A percentile compares a stretch with the other conserved stretches of the same genome.
These are phyloP conservation scores for Cryptococcus wingfieldii DNA, from an alignment of 1,284 basidiomycete genomes.

Conservation along the genomic window DNA sequence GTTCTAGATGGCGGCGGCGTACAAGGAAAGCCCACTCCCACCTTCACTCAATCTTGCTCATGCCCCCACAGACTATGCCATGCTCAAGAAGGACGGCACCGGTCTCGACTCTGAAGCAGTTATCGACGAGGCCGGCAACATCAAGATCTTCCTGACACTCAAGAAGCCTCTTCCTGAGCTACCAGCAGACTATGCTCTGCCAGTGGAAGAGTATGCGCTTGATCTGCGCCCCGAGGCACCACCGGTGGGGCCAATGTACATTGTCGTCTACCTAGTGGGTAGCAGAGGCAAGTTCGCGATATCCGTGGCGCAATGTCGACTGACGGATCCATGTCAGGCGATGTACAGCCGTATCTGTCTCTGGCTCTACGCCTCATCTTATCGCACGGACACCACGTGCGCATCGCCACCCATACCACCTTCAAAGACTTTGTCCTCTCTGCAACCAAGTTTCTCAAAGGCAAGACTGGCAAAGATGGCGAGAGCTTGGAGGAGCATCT, in stretches of 20 bases:
- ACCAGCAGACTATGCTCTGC: constrained; percentile 51
- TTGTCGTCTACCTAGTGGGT: constrained; percentile 64
- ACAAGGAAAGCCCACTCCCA: too few relatives aligned
- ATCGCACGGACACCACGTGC: constrained; percentile 58
- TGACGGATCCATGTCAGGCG: constrained; percentile 49
- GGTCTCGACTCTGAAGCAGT: too few relatives aligned
- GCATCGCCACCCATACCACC: constrained; percentile 63
- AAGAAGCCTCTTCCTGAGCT: constrained; percentile 55
- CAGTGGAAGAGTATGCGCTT: constrained; percentile 56
- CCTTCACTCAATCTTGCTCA: too few relatives aligned
- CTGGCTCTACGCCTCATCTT: constrained; percentile 56
- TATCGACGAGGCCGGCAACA: constrained; percentile 23
- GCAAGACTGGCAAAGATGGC: constrained; percentile 53
- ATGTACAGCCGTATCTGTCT: constrained; percentile 67
- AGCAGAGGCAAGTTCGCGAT: constrained; percentile 54
- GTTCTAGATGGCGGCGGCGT: too few relatives aligned
- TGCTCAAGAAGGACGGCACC: too few relatives aligned
- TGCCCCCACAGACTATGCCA: too few relatives aligned
- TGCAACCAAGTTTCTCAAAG: constrained; percentile 55
- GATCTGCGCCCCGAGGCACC: constrained; percentile 45
- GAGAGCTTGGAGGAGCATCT: constrained; percentile 28
- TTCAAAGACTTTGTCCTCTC: constrained; percentile 58
- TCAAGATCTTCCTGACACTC: constrained; percentile 49
- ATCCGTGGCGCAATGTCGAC: background rate
- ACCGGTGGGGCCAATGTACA: constrained; percentile 53